Evolutionary conservation across 2,329 filamentous ascomycete genomes (phyloP).

Genomic region (Diplodia seriata): DNA sequence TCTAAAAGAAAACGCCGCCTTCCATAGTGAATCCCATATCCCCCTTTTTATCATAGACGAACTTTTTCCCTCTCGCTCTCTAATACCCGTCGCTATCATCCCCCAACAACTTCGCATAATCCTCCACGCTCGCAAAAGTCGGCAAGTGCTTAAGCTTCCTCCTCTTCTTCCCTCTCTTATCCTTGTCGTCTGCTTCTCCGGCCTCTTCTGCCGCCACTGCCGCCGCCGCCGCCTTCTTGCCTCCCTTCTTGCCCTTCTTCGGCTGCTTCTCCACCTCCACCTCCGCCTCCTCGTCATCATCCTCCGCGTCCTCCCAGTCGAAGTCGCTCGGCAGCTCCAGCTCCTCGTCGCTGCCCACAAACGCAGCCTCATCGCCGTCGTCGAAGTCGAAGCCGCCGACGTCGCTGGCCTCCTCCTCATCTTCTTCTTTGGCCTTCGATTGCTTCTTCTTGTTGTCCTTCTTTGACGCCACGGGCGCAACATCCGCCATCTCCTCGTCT

Average conservation of each 20-base stretch:
- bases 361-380: slow-evolving; percentile 62
- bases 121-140: slow-evolving; percentile 90
- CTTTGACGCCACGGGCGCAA: slow-evolving; percentile 34
- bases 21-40: background rate
- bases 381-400: slow-evolving; percentile 47
- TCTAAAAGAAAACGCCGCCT: background rate
- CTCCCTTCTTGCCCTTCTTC: slow-evolving; percentile 43
- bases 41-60: background rate
- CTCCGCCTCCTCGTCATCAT: slow-evolving; percentile 50
- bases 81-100: slow-evolving; percentile 61
- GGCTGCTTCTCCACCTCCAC: slow-evolving; percentile 50
- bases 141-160: slow-evolving; percentile 89
- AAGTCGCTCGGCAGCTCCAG: slow-evolving; percentile 61
- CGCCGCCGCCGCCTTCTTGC: slow-evolving; percentile 37
- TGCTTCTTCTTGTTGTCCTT: slow-evolving; percentile 37
- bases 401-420: slow-evolving; percentile 48
- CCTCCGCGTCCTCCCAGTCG: slow-evolving; percentile 54
- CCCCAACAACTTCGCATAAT: slow-evolving; percentile 86
- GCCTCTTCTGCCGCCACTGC: slow-evolving; percentile 37
- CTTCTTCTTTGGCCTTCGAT: slow-evolving; percentile 36
- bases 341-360: slow-evolving; percentile 63
- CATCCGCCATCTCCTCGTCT: slow-evolving; percentile 53
- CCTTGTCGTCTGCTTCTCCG: slow-evolving; percentile 38
- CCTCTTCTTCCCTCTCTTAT: slow-evolving; percentile 65
- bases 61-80: background rate